Base-by-base conservation (phyloP, 306 rosid genomes). In the Gastrolobium villosum region DNA sequence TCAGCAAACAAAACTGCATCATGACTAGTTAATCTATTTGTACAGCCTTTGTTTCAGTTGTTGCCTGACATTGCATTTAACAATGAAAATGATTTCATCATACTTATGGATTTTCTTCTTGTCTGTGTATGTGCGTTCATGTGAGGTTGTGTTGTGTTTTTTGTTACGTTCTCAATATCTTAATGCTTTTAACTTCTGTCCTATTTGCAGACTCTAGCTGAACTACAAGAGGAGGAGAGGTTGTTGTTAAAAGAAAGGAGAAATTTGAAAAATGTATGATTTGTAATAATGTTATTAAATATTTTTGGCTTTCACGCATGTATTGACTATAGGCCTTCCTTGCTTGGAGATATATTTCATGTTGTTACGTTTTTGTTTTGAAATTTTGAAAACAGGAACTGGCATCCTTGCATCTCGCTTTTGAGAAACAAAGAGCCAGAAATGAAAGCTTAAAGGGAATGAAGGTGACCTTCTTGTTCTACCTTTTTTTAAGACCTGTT, bases 151-250 rank as follows among this genome's bases (percentile, higher is more conserved):
- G 46, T 43, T 48, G 70, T 60, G 37, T 45, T 20, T 64, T 56
- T 34, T 11, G 39, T 49, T 73, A 32, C 36, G 7, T 53, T 10
- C 66, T 52, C 36, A 55, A 35, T 73, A 49, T 65, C 83, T 3
- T 53, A 5, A 61, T 63, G 36, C 20, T 36, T 20, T 70, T 62
- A 35, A 32, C 53, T 53, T 37, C 2, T 60, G 39, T 32, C 6
- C 13, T 28, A 11, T 39, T 83, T 75, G 56, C 96, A 94, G 98
- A 86, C 92, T 6, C 59, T 92, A 7, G 81, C 90, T 67, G 93
- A 94, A 69, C 90, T 94, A 59, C 84, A 61, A 79, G 91, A 89
- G 77, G 94, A 90, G 86, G 96, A 88, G 82, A 82, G 62, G 74
- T 10, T 82, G 15, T 86, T 89, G 45, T 67, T 86, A 70, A 79